These are phyloP conservation scores for sweet orange (Citrus sinensis) DNA, from an alignment of 345 rosid species.

Conservation along the genomic window DNA sequence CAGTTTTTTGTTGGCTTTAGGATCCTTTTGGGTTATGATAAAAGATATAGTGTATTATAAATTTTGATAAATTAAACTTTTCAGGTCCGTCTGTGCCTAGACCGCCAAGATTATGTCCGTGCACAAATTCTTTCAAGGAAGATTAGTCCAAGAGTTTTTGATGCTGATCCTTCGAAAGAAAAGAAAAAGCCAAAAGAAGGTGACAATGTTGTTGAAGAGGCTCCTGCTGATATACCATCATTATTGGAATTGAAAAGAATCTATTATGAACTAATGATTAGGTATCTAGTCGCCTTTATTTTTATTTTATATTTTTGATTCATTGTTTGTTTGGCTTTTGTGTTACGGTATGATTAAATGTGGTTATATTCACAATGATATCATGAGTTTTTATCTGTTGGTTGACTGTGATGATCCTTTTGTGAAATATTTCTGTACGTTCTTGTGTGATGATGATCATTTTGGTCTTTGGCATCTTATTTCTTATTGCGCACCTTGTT, in stretches of 20 bases:
- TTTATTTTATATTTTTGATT: neutral
- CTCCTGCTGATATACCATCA: conserved; percentile 96
- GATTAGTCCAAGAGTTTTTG: conserved; percentile 89
- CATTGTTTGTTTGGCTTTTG: neutral
- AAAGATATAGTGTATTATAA: conserved; percentile 3
- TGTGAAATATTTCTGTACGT: neutral
- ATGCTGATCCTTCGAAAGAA: conserved; percentile 67
- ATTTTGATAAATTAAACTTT: conserved; percentile 16
- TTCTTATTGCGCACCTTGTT: neutral
- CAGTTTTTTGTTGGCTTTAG: conserved; percentile 2
- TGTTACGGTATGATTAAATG: neutral
- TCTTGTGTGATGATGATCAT: neutral
- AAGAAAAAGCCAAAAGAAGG: conserved; percentile 96
- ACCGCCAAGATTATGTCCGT: conserved; percentile 87
- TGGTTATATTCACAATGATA: neutral
- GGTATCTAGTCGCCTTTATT: conserved; percentile 33
- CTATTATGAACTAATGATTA: conserved; percentile 85
- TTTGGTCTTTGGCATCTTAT: neutral
- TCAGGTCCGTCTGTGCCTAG: conserved; percentile 89
- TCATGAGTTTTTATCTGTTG: neutral
- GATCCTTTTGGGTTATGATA: neutral
- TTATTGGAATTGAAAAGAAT: conserved; percentile 73
- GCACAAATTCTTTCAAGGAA: conserved; percentile 96
- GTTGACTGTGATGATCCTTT: neutral
- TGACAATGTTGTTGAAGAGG: conserved; percentile 79